Evolutionary conservation across 139 green algal species (phyloP).

Genomic region (Eudorina sp.): DNA sequence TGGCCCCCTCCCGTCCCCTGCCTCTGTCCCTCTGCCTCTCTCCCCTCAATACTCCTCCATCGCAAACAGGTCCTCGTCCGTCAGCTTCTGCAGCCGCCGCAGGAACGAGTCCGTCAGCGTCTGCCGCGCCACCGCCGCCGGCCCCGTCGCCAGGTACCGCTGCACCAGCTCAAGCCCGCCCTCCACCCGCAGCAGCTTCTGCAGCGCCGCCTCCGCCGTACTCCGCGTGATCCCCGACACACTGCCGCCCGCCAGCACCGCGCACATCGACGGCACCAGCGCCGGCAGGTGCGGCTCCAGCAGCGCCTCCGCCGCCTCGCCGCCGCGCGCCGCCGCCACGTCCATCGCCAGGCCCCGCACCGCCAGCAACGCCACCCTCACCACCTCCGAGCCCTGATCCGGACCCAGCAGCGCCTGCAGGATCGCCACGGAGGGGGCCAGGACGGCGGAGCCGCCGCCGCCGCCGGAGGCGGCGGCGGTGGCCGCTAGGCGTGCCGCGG

Average conservation of each 20-base stretch:
- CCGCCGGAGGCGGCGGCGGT: constrained; percentile 31
- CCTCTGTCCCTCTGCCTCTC: background rate
- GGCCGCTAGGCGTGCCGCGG: constrained; percentile 59
- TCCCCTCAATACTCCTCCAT: constrained; percentile 63
- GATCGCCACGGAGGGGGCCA: constrained; percentile 48
- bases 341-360: constrained; percentile 61
- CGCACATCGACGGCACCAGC: constrained; percentile 74
- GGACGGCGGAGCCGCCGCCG: background rate
- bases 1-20: no score
- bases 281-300: constrained; percentile 71
- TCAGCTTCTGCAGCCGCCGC: constrained; percentile 68
- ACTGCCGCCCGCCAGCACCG: constrained; percentile 52
- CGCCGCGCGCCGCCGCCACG: background rate
- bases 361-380: constrained; percentile 75
- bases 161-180: constrained; percentile 57
- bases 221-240: constrained; percentile 13
- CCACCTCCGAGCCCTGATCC: constrained; percentile 81
- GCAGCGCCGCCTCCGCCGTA: constrained; percentile 57
- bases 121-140: constrained; percentile 58
- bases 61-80: constrained; percentile 69
- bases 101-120: constrained; percentile 76
- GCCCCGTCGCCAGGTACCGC: constrained; percentile 63
- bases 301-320: constrained; percentile 54
- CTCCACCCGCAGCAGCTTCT: constrained; percentile 56
- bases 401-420: constrained; percentile 77